Evolutionary conservation across 306 rosid species (phyloP).

Genomic region (Cajanus cajan): DNA sequence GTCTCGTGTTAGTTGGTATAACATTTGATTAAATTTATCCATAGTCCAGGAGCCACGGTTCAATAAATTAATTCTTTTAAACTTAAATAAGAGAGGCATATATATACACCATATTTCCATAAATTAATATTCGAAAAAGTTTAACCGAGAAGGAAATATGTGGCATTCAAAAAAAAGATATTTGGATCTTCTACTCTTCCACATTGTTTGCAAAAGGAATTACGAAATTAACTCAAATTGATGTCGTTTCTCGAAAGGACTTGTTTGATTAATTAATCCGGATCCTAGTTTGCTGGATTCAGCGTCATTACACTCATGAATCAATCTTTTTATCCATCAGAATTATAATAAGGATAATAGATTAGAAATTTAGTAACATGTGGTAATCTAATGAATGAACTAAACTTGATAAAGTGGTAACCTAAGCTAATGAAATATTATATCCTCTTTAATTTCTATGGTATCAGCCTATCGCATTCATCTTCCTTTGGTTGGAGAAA

Average conservation of each 20-base stretch:
- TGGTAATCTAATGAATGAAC: too few species aligned
- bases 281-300: background rate
- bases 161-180: background rate
- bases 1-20: background rate
- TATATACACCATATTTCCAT: background rate
- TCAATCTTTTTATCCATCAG: too few species aligned
- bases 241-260: background rate
- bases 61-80: background rate
- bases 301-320: background rate
- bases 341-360: too few species aligned
- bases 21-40: background rate
- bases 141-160: too few species aligned
- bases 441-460: background rate
- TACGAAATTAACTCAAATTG: background rate
- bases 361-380: too few species aligned
- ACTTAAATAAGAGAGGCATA: background rate
- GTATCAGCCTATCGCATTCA: background rate
- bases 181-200: background rate
- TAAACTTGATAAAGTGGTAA: background rate
- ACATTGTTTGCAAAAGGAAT: background rate
- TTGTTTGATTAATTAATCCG: background rate
- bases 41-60: background rate
- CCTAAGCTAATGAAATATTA: background rate
- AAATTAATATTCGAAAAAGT: background rate
- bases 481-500: constrained; percentile 34